A percentile compares a stretch with the other conserved stretches of the same genome.
These are phyloP conservation scores for Flaveria robusta DNA, from an alignment of 129 eudicot species.

Conservation along the genomic window DNA sequence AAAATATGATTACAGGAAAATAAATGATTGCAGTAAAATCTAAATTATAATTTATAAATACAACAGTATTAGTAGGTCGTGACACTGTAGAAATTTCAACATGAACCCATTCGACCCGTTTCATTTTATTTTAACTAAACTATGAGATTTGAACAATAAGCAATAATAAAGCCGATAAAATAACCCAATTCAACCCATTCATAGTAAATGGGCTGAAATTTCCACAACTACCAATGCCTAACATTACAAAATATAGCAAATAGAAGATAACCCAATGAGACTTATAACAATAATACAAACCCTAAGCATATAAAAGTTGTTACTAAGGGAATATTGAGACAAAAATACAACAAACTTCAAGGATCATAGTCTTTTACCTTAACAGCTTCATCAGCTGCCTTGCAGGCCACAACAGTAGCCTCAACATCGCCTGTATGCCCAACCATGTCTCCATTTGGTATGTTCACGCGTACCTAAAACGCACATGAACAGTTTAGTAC, in stretches of 20 bases:
- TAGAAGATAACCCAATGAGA: not conserved
- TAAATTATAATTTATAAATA: too few species aligned
- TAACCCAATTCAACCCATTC: not conserved
- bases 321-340: not conserved
- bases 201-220: not conserved
- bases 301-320: slow-evolving; percentile 8
- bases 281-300: not conserved
- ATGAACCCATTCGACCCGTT: too few species aligned
- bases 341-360: not conserved
- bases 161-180: too few species aligned
- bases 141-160: too few species aligned
- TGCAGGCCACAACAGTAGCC: slow-evolving; percentile 87
- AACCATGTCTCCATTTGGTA: slow-evolving; percentile 95
- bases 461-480: slow-evolving; percentile 83
- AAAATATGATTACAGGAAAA: too few species aligned
- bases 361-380: slow-evolving; percentile 49
- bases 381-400: slow-evolving; percentile 95
- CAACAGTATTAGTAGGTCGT: too few species aligned
- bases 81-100: too few species aligned
- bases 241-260: not conserved
- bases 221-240: not conserved
- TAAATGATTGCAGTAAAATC: too few species aligned
- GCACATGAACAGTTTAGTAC: not conserved
- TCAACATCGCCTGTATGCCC: slow-evolving; percentile 94
- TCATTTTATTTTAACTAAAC: too few species aligned